Base-by-base conservation (phyloP, 2,329 filamentous ascomycete species). In the Thielaviopsis musarum region DNA sequence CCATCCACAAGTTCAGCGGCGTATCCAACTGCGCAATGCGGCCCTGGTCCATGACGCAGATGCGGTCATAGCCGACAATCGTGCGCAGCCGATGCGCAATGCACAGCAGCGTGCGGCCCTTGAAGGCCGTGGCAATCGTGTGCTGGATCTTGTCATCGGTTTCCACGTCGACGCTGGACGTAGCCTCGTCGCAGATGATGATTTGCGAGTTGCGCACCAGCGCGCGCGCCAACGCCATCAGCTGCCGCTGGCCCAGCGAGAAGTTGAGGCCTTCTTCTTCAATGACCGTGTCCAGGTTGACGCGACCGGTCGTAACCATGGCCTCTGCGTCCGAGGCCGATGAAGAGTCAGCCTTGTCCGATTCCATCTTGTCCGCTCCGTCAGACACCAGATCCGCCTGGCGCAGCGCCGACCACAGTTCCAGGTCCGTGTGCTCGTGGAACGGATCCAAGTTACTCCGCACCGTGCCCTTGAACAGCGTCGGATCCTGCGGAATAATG, bases 181-280 rank as follows among this genome's bases (percentile, higher is more conserved):
- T 98, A 0, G 93, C 93, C 71, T 98, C 93, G 74, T 98, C 93
- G 71, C 91, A 96, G 56, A 98, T 85, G 66, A 97, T 96, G 71
- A 97, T 96, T 65, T 87, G 88, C 0, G 85, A 87, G 52, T 85
- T 83, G 45, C 91, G 84, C 4, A 97, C 91, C 2, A 98, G 80
- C 0, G 93, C 93, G 0, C 93, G 84, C 0, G 91, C 91, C 1
- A 98, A 78, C 1, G 93, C 93, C 87, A 97, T 95, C 55, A 97
- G 81, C 71, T 97, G 93, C 2, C 93, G 83, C 73, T 97, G 91
- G 6, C 91, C 91, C 10, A 97, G 83, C 0, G 89, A 95, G 75
- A 95, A 96, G 72, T 97, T 97, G 62, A 95, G 78, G 0, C 93
- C 93, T 72, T 96, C 91, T 68, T 97, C 93, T 66, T 96, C 90